A percentile compares a stretch with the other conserved stretches of the same genome.
phyloP scores from a whole-genome alignment of 805 yeast species.

The Blastobotrys robertii region DNA sequence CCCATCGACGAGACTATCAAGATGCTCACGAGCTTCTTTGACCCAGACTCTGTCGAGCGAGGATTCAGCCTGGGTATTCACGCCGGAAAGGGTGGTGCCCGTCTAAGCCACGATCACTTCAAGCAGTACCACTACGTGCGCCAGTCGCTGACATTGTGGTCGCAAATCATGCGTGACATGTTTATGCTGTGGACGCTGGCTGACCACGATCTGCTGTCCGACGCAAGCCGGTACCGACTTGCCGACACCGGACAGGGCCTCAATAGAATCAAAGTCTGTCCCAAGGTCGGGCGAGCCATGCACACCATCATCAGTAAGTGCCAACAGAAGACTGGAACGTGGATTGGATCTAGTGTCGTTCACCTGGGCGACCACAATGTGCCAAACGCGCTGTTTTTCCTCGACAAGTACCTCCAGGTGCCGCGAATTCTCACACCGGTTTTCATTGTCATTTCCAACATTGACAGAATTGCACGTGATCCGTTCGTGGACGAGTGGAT shows the following conservation, averaged over 20 bases:
- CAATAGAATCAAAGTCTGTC: constrained; percentile 67
- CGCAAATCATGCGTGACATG: constrained; percentile 69
- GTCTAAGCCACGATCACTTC: constrained; percentile 63
- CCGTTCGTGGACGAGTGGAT: constrained; percentile 41
- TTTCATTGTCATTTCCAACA: constrained; percentile 44
- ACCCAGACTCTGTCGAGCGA: constrained; percentile 26
- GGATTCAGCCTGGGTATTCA: constrained; percentile 48
- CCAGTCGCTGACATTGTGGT: constrained; percentile 69
- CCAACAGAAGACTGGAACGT: constrained; percentile 48
- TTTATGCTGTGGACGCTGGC: constrained; percentile 68
- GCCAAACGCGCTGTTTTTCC: constrained; percentile 70
- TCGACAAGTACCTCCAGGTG: constrained; percentile 72
- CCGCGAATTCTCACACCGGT: constrained; percentile 70
- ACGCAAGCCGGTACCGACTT: constrained; percentile 39
- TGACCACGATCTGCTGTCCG: constrained; percentile 55
- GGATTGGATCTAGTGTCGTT: constrained; percentile 77
- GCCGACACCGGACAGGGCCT: constrained; percentile 76
- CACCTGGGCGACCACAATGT: constrained; percentile 79
- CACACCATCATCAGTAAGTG: constrained; percentile 57
- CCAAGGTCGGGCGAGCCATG: constrained; percentile 60
- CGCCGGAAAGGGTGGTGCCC: constrained; percentile 57
- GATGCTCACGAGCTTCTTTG: constrained; percentile 39
- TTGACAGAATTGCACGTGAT: constrained; percentile 46
- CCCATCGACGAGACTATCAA: constrained; percentile 58
- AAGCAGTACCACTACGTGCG: constrained; percentile 66